Percentiles rank a stretch among this genome's conserved stretches.
Conservation (phyloP, 139 green algal genomes). For the Chlamydomonas applanata region DNA sequence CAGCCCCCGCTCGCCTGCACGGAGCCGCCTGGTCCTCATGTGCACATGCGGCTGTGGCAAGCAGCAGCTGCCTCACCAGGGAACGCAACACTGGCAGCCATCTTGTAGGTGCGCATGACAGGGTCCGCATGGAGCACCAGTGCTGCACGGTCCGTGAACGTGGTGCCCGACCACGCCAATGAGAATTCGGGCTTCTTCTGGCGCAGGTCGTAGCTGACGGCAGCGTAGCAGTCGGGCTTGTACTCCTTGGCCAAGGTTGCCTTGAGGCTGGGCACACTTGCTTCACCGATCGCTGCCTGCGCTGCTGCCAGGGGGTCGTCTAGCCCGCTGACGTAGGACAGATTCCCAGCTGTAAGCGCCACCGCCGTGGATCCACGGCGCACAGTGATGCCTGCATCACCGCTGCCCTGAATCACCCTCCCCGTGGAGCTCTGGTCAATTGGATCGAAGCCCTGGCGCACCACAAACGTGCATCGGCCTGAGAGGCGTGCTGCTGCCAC, state of each 20-base stretch:
- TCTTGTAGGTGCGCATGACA: slow-evolving; percentile 28
- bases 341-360: slow-evolving; percentile 37
- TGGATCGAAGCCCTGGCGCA: slow-evolving; percentile 41
- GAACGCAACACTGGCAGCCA: slow-evolving; percentile 34
- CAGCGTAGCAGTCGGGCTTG: slow-evolving; percentile 30
- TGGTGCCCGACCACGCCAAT: slow-evolving; percentile 39
- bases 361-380: slow-evolving; percentile 31
- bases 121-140: slow-evolving; percentile 46
- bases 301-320: slow-evolving; percentile 34
- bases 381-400: slow-evolving; percentile 35
- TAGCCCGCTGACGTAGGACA: slow-evolving; percentile 26
- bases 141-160: slow-evolving; percentile 30
- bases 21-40: too few species aligned
- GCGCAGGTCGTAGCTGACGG: slow-evolving; percentile 43
- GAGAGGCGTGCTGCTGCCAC: slow-evolving; percentile 20
- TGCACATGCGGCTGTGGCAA: too few species aligned
- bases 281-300: slow-evolving; percentile 17
- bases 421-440: slow-evolving; percentile 27
- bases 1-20: too few species aligned
- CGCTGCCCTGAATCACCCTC: slow-evolving; percentile 29
- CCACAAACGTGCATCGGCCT: slow-evolving; percentile 36
- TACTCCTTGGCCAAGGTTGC: slow-evolving; percentile 38
- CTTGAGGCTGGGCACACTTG: slow-evolving; percentile 36
- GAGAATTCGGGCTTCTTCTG: slow-evolving; percentile 40
- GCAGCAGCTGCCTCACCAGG: slow-evolving; percentile 19